phyloP scores from a whole-genome alignment of 202 grass and related monocot species.

The Cymbopogon flexuosus region DNA sequence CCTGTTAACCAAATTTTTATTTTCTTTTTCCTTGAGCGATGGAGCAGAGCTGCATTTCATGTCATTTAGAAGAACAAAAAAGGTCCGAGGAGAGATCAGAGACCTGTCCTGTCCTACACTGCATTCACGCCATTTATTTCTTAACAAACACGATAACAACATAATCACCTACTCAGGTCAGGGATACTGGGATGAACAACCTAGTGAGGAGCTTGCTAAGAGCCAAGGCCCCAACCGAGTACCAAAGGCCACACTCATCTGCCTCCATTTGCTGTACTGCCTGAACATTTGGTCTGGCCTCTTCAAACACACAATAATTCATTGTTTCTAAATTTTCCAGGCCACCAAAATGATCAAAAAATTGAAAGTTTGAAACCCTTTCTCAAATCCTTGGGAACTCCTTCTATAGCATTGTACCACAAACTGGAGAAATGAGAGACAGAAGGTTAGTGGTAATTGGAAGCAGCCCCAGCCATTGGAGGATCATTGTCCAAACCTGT shows the following conservation, averaged over 20 bases:
- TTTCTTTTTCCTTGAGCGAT: neutral
- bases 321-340: neutral
- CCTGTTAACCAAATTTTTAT: neutral
- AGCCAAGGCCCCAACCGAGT: neutral
- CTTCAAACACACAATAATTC: neutral
- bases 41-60: neutral
- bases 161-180: neutral
- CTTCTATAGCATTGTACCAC: neutral
- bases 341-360: neutral
- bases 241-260: neutral
- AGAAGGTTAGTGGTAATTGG: neutral
- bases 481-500: neutral
- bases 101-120: neutral
- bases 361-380: neutral
- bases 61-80: neutral
- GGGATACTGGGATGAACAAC: neutral
- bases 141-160: neutral
- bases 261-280: neutral
- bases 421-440: neutral
- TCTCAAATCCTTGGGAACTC: neutral
- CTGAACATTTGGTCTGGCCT: neutral
- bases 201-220: neutral
- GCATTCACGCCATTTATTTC: neutral
- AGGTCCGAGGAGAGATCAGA: neutral
- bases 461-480: neutral